Base-by-base conservation (phyloP, 2,329 filamentous ascomycete genomes). In the Scedosporium boydii region DNA sequence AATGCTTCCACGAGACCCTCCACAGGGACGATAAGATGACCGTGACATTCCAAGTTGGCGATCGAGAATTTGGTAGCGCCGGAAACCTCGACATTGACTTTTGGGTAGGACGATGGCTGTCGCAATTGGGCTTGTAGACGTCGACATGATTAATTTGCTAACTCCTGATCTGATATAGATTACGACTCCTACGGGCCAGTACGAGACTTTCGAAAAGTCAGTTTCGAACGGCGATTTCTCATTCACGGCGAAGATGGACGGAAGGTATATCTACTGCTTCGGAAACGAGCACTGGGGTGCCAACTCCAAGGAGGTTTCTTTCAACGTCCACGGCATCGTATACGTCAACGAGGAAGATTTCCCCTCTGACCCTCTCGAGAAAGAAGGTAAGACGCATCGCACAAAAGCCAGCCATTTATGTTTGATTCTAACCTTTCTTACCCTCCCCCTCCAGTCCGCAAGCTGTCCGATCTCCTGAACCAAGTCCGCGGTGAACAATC, bases 261-360 rank as follows among this genome's bases (percentile, higher is more conserved):
- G 95, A 67, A 92, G 90, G 78, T 97, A 90, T 80, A 81, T 85
- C 63, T 99, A 99, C 86, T 99, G 95, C 86, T 99, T 99, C 80
- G 96, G 95, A 78, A 99, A 99, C 78, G 93, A 98, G 81, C 89
- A 95, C 76, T 99, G 93, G 92, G 90, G 91, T 64, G 92, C 93
- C 64, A 91, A 91, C 76, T 96, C 87, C 74, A 99, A 99, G 79
- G 95, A 99, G 76, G 93, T 99, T 61, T 96, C 91, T 63, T 99
- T 99, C 86, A 99, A 99, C 76, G 95, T 99, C 60, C 95, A 99
- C 78, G 95, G 95, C 69, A 91, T 99, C 67, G 93, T 99, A 73
- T 99, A 98, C 77, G 92, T 99, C 60, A 89, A 90, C 62, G 95
- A 98, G 76, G 81, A 84, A 64, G 93, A 98, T 70, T 83, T 88